Base-by-base conservation (phyloP, 2,329 filamentous ascomycete species). In the Ampelomyces quisqualis region DNA sequence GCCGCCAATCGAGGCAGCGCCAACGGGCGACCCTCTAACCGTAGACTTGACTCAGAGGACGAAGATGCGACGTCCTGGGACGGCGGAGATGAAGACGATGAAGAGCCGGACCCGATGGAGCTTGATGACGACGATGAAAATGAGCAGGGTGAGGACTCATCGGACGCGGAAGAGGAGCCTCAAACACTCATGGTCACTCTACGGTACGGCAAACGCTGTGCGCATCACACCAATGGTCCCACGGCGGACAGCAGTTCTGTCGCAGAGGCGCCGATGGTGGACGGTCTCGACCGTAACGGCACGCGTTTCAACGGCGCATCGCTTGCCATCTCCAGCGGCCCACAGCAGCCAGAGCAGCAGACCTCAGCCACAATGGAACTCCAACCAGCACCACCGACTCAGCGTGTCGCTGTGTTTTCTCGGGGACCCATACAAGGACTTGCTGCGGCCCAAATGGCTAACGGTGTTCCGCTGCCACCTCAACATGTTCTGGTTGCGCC, bases 151-250 rank as follows among this genome's bases (percentile, higher is more conserved):
- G 51, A 47, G 11, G 45, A 43, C 14, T 49, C 71, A 24, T 76
- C 81, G 61, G 67, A 46, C 1, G 60, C 64, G n/a, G 62, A 66
- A 4, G 51, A 51, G 4, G 60, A 67, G 24, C 55, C 60, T 8
- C 75, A 76, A 54, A 88, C 82, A 53, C 76, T 91, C 27, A 77
- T 95, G 35, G 85, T 95, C 41, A 90, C 87, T 64, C 75, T 95
- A 18, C 54, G 55, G 20, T 64, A 64, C 31, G 45, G 52, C 14
- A 65, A 64, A 43, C 49, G 47, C 10, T 31, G 47, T 18, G 40
- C 34, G 8, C 35, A 49, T 10, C 38, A 39, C 5, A 31, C 41
- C 10, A 31, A 29, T 22, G 23, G 23, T 14, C 4, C 24, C 31
- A 19, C 21, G 26, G 13, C 30, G 41, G 5, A 14, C 15, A 31